Base-by-base conservation (phyloP, 2,329 filamentous ascomycete species). In the Hirsutella rhossiliensis region DNA sequence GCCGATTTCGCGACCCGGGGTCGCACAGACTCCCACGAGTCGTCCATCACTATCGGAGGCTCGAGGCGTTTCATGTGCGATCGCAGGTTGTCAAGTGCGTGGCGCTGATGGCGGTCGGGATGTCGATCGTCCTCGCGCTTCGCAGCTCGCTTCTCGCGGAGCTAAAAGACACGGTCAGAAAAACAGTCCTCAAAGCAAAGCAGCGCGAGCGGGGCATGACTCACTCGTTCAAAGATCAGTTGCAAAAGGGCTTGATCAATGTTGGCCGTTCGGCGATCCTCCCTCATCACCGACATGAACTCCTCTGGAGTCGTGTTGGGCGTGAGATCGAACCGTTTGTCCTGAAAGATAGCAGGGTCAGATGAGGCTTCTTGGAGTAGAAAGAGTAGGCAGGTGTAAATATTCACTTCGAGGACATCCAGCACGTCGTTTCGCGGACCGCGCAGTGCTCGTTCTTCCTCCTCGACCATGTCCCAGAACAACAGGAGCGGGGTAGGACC, bases 401-500 rank as follows among this genome's bases (percentile, higher is more conserved):
- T 11, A 68, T 81, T 71, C 64, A 92, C 87, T 72, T 94, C 86
- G 53, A 95, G 73, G 52, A 92, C 87, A 65, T 95, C 88, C 51
- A 92, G 69, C 34, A 94, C 84, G 57, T 88, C 80, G 58, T 92
- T 94, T 48, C 87, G 76, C 41, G 83, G 82, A 41, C 78, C 81
- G 48, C 89, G 82, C 40, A 96, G 70, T n/a, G 82, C 80, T 46
- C 85, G 80, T 58, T 98, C 90, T 62, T 97, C 88, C 61, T 95
- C 88, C 61, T 97, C 92, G 23, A 97, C 75, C 40, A 89, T 71
- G 60, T 98, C 92, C 87, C 90, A 96, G 68, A 98, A 97, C 7
- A 98, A 71, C 56, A 97, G 88, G 51, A 95, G 74, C 13, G 92
- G 87, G 5, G 79, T 84, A 5, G 89, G 95, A 45, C 90, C 89